Base-by-base conservation (phyloP, 805 yeast species). In the Starmerella floricola region DNA sequence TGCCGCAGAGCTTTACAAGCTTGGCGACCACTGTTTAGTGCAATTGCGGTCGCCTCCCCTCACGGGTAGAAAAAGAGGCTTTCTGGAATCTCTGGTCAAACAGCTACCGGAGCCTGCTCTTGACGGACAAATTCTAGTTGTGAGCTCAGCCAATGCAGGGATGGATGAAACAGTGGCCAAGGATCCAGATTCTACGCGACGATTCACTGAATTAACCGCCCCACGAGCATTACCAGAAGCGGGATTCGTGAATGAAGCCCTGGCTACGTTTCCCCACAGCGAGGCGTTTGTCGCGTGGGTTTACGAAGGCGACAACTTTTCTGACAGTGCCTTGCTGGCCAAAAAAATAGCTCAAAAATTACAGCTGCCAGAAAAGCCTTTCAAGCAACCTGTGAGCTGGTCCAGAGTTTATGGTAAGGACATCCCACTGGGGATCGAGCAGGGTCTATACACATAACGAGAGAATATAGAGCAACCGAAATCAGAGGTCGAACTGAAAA, bases 231-330 rank as follows among this genome's bases (percentile, higher is more conserved):
- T 57, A 12, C 62, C 62, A 2, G 65, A 62, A 21, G 53, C 65
- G 2, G 66, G 65, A 8, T 56, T 57, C 27, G 48, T 54, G 4
- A 38, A 51, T 4, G 62, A 55, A 18, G 53, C 59, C 11, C 42
- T 59, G 16, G n/a, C 37, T 13, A 12, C 29, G 21, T 42, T 50
- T 15, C 46, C 41, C 6, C 41, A 42, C 16, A 50, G 47, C 19
- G 28, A 43, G 8, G 62, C 59, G 1, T 29, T 60, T 1, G 72
- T 73, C 10, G 65, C 73, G 15, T 77, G 69, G 56, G 93, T 79
- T 1, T 85, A 83, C 59, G 96, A 87, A 58, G 96, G 97, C 27
- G 96, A 87, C 59, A 88, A 88, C 58, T 71, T 78, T 23, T 55
- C 60, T 17, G 95, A 86, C 58, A 91, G 93, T 6, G 65, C 64